Evolutionary conservation across 1,139 yeast genomes (phyloP), one percentile per base, ranked within the genome.

Genomic region (Waltiozyma sp.): DNA sequence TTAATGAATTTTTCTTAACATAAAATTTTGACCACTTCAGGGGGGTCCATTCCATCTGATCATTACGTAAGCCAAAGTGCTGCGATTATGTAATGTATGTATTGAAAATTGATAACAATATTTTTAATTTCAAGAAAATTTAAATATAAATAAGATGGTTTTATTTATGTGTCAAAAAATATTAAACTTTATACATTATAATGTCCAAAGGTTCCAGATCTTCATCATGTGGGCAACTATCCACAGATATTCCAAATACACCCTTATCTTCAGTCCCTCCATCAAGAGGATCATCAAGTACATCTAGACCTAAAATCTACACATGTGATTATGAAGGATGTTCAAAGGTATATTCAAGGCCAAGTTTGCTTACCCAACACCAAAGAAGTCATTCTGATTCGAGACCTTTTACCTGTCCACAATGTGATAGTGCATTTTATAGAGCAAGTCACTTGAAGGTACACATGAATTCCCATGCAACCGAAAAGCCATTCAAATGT

Each of bases 281-380:
- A 14, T 43, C 59, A 16, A 50, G 63, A 1, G 56, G 64, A 7
- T 61, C 68, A 1, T 61, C 75, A 28, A 31, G 42, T 28, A 44
- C 53, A 4, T 63, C 70, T 23, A 64, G 84, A 47, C 68, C 75
- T 0, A 85, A 84, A 55, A 68, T 61, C 39, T 79, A 80, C 56
- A 51, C 60, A 3, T 87, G 95, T 59, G 73, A 73, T 28, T 71
- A 67, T 47, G 73, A 69, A 7, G 80, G 75, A 3, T 91, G 98
- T 56, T 72, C 64, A 35, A 89, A 87, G 59, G 73, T 85, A 1
- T 91, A 87, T 57, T 66, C 84, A 14, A 72, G 89, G 44, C 96
- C 97, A 0, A 81, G 94, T 8, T 68, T 87, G 28, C 65, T 91
- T 41, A 85, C 82, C 38, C 96, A 87, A 55, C 98, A 89, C 58